phyloP scores from a whole-genome alignment of 768 basidiomycete genomes.

The Pleurotus tuber-regium region DNA sequence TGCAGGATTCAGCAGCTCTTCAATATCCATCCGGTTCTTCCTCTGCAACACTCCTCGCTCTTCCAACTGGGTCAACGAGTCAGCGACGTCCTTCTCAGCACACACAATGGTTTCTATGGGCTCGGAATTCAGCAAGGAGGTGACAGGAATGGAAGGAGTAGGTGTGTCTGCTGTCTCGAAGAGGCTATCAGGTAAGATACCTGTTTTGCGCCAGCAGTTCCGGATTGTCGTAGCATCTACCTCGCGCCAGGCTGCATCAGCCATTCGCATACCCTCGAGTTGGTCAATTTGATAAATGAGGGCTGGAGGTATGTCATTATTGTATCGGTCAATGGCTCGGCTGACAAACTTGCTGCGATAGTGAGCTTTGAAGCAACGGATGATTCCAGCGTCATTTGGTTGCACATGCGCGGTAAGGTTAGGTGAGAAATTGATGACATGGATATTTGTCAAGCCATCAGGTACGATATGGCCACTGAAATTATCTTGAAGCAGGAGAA shows the following conservation, averaged over 20 bases:
- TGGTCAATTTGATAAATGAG: slow-evolving; percentile 37
- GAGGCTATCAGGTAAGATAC: slow-evolving; percentile 25
- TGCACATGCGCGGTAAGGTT: slow-evolving; percentile 37
- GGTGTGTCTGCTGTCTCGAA: slow-evolving; percentile 7
- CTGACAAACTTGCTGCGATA: slow-evolving; percentile 27
- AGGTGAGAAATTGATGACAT: slow-evolving; percentile 29
- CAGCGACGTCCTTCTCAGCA: slow-evolving; percentile 20
- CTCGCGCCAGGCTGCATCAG: slow-evolving; percentile 29
- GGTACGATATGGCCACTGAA: slow-evolving; percentile 26
- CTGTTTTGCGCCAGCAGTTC: slow-evolving; percentile 37
- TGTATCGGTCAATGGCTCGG: slow-evolving; percentile 27
- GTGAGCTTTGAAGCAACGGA: slow-evolving; percentile 33
- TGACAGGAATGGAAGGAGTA: slow-evolving; percentile 18
- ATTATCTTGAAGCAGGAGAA: slow-evolving; percentile 33
- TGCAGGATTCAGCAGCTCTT: slow-evolving; percentile 26
- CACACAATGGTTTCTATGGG: slow-evolving; percentile 11
- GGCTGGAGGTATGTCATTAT: slow-evolving; percentile 24
- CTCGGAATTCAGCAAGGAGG: slow-evolving; percentile 18
- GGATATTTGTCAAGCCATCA: slow-evolving; percentile 19
- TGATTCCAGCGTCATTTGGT: slow-evolving; percentile 34
- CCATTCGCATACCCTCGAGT: slow-evolving; percentile 34
- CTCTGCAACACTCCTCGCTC: slow-evolving; percentile 22
- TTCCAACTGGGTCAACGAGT: slow-evolving; percentile 19
- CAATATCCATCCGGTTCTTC: slow-evolving; percentile 24
- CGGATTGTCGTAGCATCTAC: slow-evolving; percentile 30